These are phyloP conservation scores for Pichia sp. DNA, from an alignment of 1,139 yeast genomes.

Conservation along the genomic window DNA sequence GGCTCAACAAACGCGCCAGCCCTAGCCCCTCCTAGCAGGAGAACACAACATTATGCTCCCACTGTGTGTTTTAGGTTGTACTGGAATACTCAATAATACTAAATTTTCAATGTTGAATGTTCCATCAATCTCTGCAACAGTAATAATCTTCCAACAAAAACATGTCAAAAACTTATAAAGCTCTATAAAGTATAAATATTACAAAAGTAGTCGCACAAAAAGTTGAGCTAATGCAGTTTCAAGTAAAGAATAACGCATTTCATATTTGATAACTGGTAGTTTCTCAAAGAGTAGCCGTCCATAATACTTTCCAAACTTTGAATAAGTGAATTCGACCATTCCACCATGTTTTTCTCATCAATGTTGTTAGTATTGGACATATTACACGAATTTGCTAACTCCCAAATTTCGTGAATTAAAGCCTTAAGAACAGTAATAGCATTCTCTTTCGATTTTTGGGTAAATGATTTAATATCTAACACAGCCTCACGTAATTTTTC, in stretches of 20 bases:
- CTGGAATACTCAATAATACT: no score
- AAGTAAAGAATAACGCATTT: conserved; percentile 12
- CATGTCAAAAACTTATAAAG: background rate
- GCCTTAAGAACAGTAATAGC: conserved; percentile 14
- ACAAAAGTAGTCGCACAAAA: no score
- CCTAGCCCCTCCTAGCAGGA: no score
- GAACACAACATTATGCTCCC: no score
- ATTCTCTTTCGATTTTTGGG: conserved; percentile 14
- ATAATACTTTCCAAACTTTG: conserved; percentile 17
- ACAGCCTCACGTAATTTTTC: conserved; percentile 20
- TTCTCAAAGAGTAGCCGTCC: conserved; percentile 26
- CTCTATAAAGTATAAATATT: background rate
- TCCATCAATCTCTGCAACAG: no score
- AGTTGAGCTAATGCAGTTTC: no score
- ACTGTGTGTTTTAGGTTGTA: no score
- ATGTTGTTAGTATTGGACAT: conserved; percentile 18
- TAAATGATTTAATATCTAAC: conserved; percentile 13
- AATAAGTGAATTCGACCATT: conserved; percentile 20
- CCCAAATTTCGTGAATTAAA: conserved; percentile 20
- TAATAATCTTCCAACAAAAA: no score
- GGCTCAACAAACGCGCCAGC: no score
- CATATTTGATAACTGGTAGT: conserved; percentile 21
- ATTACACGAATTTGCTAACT: conserved; percentile 19
- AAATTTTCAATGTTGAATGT: no score
- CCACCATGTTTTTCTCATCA: conserved; percentile 13